These are phyloP conservation scores for Saccharomycopsis sp. DNA, from an alignment of 805 yeast species.

Conservation along the genomic window DNA sequence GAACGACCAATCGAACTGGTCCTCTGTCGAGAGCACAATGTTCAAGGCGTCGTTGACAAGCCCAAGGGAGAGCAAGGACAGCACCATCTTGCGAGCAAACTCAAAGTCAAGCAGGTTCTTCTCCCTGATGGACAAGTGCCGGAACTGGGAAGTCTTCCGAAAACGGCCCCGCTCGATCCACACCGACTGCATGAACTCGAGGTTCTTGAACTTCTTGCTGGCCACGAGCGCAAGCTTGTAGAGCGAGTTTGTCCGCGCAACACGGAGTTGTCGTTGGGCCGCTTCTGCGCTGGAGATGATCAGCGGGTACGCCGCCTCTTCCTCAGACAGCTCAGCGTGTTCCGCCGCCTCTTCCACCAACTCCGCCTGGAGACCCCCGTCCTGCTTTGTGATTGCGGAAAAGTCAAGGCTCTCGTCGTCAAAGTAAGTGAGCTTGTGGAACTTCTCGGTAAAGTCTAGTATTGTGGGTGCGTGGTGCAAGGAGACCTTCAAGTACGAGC, in stretches of 20 bases:
- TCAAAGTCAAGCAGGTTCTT: conserved; percentile 46
- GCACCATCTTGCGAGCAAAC: conserved; percentile 68
- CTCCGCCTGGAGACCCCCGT: neutral
- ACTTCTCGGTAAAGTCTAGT: conserved; percentile 31
- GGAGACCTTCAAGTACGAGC: conserved; percentile 44
- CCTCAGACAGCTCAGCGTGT: conserved; percentile 5
- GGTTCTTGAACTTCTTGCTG: conserved; percentile 46
- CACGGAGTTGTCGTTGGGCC: conserved; percentile 13
- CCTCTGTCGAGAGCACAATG: conserved; percentile 55
- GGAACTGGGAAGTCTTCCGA: conserved; percentile 48
- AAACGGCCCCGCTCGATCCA: conserved; percentile 78
- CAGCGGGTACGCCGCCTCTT: neutral
- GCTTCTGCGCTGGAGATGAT: neutral
- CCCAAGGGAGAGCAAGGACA: conserved; percentile 45
- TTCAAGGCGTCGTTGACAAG: conserved; percentile 61
- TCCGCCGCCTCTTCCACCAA: conserved; percentile 8
- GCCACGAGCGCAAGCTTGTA: conserved; percentile 61
- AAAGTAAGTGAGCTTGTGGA: conserved; percentile 30
- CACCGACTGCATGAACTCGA: conserved; percentile 49
- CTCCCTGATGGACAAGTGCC: conserved; percentile 27
- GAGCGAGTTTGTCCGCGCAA: conserved; percentile 37
- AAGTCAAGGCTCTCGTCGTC: conserved; percentile 22
- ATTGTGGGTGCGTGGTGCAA: conserved; percentile 28
- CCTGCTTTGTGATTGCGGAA: neutral
- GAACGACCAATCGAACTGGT: conserved; percentile 62